Evolutionary conservation across 2,329 filamentous ascomycete species (phyloP), one percentile per base, ranked within the genome.

Genomic region (Colletotrichum ledebouriae): DNA sequence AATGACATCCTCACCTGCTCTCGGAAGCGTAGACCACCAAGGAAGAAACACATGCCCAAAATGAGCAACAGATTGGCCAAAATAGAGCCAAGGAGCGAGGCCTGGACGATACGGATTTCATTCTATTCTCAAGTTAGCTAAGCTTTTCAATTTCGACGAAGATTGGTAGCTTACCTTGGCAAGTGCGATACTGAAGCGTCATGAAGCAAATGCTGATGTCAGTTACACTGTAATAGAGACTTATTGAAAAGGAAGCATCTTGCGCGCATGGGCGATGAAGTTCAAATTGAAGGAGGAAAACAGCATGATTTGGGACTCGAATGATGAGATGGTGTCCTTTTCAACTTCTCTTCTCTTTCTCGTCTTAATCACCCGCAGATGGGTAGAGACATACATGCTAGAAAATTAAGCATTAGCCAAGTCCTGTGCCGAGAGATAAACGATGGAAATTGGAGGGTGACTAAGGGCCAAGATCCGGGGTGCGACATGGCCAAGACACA

Each of bases 51-150:
- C 94, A 97, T 97, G 75, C 94, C 94, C 73, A 98, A 82, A 75
- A 97, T 97, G 69, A 97, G 86, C 25, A 98, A 85, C 63, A 97
- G 81, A 76, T 97, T 97, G 71, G 94, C 92, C 72, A 98, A 82
- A 73, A 98, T 97, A 2, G 94, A 97, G 47, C 94, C 94, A 34
- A 98, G 85, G 58, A 97, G 83, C 0, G 94, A 97, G 13, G 94
- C 94, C 80, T 97, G 94, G 25, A 97, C 94, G 73, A 97, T 95
- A 69, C 92, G 90, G 70, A 97, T 96, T 82, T 97, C 89, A 79
- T 93, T 84, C 85, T 89, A 69, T 53, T 3, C 12, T 25, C 41
- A 67, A n/a, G 68, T 66, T 15, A 64, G 11, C 12, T 20, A 29
- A 10, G 6, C 11, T 7, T 47, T 52, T 25, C 11, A 58, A 49